phyloP scores from a whole-genome alignment of 345 rosid species.

The Carallia pectinifolia region DNA sequence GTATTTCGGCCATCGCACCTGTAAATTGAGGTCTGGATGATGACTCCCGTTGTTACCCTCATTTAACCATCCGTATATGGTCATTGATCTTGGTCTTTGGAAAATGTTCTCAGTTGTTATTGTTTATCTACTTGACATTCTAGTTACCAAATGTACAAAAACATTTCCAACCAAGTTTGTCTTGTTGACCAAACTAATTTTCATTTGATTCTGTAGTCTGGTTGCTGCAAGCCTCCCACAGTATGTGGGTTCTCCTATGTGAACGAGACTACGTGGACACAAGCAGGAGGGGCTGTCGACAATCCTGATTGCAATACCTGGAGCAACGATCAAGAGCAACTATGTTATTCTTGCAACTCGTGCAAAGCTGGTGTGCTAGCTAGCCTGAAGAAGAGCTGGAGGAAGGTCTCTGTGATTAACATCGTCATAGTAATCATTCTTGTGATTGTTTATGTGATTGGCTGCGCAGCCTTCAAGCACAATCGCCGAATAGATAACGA shows the following conservation, averaged over 20 bases:
- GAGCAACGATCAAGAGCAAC: conserved; percentile 66
- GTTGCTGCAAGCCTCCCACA: conserved; percentile 95
- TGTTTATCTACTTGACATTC: too few relatives aligned
- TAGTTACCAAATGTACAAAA: too few relatives aligned
- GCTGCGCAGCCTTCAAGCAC: conserved; percentile 76
- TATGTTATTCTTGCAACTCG: conserved; percentile 76
- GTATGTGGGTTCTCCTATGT: conserved; percentile 64
- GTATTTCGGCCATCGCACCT: too few relatives aligned
- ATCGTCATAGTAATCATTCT: conserved; percentile 72
- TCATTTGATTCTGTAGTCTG: conserved; percentile 49
- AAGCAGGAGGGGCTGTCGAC: conserved; percentile 34
- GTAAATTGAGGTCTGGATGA: too few relatives aligned
- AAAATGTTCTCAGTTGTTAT: too few relatives aligned
- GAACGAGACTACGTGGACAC: conserved; percentile 73
- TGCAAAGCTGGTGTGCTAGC: conserved; percentile 95
- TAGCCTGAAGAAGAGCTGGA: conserved; percentile 87
- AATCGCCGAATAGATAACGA: conserved; percentile 74
- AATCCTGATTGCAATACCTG: conserved; percentile 62
- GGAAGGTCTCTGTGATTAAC: conserved; percentile 87
- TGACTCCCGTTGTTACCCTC: too few relatives aligned
- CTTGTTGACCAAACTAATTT: background rate
- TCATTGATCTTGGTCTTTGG: too few relatives aligned
- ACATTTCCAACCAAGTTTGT: too few relatives aligned
- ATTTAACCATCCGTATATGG: too few relatives aligned
- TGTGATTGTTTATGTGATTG: conserved; percentile 69